Percentiles rank a stretch among this genome's conserved stretches.
These are phyloP conservation scores for Pseudogymnoascus sp. DNA, from an alignment of 2,329 filamentous ascomycete genomes.

Conservation along the genomic window DNA sequence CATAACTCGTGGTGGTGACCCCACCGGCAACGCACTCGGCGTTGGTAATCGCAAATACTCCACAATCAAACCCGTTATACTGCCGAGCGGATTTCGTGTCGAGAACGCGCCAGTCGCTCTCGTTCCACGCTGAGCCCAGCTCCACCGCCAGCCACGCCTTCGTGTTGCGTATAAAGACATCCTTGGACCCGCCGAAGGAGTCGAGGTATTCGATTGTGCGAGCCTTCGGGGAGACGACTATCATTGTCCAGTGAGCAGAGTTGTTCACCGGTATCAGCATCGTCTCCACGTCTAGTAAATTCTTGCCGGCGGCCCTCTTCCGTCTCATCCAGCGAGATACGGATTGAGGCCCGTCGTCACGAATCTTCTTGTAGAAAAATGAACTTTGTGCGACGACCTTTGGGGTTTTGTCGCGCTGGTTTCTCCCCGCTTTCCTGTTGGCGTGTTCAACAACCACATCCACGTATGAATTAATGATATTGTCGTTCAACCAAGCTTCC, in stretches of 20 bases:
- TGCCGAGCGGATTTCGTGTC: constrained; percentile 47
- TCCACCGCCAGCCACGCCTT: constrained; percentile 50
- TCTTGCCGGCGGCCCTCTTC: constrained; percentile 47
- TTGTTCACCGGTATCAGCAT: constrained; percentile 61
- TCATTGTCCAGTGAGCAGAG: constrained; percentile 62
- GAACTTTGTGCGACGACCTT: constrained; percentile 57
- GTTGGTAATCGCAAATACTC: constrained; percentile 70
- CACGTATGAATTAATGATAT: constrained; percentile 62
- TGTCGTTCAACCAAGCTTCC: constrained; percentile 59
- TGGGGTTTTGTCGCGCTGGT: constrained; percentile 38
- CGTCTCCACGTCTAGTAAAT: constrained; percentile 57
- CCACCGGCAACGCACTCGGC: constrained; percentile 48
- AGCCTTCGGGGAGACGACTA: constrained; percentile 55
- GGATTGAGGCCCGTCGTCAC: constrained; percentile 37
- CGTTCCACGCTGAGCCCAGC: constrained; percentile 46
- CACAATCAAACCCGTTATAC: constrained; percentile 64
- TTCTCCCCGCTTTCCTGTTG: constrained; percentile 48
- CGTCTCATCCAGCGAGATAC: constrained; percentile 50
- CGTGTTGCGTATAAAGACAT: constrained; percentile 34
- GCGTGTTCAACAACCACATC: constrained; percentile 50
- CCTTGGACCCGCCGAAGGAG: constrained; percentile 43
- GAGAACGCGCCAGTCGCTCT: constrained; percentile 51
- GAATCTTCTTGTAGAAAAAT: constrained; percentile 54
- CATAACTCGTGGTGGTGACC: constrained; percentile 36
- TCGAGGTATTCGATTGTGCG: constrained; percentile 61